A percentile compares a stretch with the other conserved stretches of the same genome.
phyloP scores from a whole-genome alignment of 306 rosid species.

The Fagus sylvatica region DNA sequence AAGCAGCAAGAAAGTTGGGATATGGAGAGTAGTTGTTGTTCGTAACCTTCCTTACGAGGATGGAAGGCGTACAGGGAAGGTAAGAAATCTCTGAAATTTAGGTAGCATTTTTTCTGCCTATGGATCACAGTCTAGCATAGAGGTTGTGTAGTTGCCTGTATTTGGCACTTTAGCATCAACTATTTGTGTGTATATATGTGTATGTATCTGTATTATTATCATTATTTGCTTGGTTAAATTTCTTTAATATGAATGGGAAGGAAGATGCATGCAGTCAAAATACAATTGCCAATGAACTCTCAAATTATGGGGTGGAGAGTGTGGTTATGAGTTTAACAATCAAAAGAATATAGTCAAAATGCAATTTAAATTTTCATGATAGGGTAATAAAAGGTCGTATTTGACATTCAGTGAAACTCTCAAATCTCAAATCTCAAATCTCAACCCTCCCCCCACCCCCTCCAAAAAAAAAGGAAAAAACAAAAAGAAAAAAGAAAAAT shows the following conservation, averaged over 20 bases:
- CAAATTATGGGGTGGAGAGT: background rate
- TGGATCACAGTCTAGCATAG: conserved; percentile 17
- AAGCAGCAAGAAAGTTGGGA: conserved; percentile 63
- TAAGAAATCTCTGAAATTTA: conserved; percentile 38
- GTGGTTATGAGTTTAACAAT: background rate
- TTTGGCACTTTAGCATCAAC: background rate
- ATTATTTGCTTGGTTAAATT: background rate
- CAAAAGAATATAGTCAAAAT: background rate
- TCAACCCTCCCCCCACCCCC: background rate
- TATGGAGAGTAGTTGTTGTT: conserved; percentile 78
- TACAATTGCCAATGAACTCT: background rate
- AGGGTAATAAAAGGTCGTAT: background rate
- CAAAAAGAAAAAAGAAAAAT: background rate
- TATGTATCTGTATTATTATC: background rate
- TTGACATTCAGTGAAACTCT: background rate
- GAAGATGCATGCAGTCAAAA: background rate
- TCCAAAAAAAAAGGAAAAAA: no score
- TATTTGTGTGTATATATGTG: background rate
- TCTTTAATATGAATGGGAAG: background rate
- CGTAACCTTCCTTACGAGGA: conserved; percentile 77
- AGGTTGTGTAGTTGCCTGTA: background rate
- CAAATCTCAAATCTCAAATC: background rate
- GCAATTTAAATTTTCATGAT: background rate
- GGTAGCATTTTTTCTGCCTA: conserved; percentile 4
- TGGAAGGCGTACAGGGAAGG: conserved; percentile 89